A percentile compares a stretch with the other conserved stretches of the same genome.
These are phyloP conservation scores for Colletotrichum godetiae DNA, from an alignment of 2,329 filamentous ascomycete species.

Conservation along the genomic window DNA sequence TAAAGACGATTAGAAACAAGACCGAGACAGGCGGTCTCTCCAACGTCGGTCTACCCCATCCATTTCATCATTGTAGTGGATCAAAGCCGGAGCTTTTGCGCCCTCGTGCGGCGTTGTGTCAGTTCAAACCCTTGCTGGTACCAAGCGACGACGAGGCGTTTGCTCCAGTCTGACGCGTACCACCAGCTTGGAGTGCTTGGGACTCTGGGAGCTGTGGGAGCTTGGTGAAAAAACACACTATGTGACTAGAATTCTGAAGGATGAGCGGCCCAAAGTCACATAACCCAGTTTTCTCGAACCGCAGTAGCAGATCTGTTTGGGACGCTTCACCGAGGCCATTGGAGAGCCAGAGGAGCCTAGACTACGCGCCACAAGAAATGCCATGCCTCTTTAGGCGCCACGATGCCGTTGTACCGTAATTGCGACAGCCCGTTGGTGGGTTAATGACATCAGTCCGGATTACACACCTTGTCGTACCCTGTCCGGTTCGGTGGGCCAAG, in stretches of 20 bases:
- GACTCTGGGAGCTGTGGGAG: not conserved
- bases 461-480: conserved; percentile 3
- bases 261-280: not conserved
- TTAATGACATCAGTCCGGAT: conserved; percentile 32
- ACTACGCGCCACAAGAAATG: conserved; percentile 11
- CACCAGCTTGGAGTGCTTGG: not conserved
- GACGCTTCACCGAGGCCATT: not conserved
- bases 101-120: not conserved
- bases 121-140: conserved; percentile 3
- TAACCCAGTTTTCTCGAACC: conserved; percentile 25
- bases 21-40: conserved; percentile 7
- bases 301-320: conserved; percentile 6
- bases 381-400: conserved; percentile 19
- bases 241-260: not conserved
- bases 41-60: conserved; percentile 1
- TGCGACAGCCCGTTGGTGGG: conserved; percentile 30
- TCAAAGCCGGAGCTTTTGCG: conserved; percentile 14
- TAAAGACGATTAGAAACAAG: conserved; percentile 3
- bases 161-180: conserved; percentile 33
- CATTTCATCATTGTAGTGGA: conserved; percentile 34
- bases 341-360: conserved; percentile 12
- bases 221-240: not conserved
- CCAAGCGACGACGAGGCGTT: conserved; percentile 19
- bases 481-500: conserved; percentile 27
- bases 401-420: conserved; percentile 34